These are phyloP conservation scores for Nicotiana attenuata DNA, from an alignment of 257 asterid species.

Conservation along the genomic window DNA sequence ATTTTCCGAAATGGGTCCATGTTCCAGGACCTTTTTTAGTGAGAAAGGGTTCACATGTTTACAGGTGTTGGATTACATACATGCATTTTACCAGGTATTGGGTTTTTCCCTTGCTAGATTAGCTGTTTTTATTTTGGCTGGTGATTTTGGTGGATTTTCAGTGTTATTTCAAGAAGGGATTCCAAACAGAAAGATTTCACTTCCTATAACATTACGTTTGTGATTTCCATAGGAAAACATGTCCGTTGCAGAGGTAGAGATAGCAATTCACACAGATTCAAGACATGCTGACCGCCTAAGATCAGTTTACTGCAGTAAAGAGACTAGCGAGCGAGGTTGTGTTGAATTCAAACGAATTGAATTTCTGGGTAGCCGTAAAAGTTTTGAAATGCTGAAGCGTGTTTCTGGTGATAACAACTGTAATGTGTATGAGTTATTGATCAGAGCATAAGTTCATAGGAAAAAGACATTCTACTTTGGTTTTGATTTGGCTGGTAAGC, in stretches of 20 bases:
- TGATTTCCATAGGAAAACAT: constrained; percentile 45
- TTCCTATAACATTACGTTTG: background rate
- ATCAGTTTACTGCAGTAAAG: constrained; percentile 51
- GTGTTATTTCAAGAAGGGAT: background rate
- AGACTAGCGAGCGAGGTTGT: constrained; percentile 26
- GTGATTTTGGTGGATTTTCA: background rate
- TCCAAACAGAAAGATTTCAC: background rate
- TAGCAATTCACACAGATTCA: constrained; percentile 85
- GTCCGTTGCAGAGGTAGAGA: constrained; percentile 72
- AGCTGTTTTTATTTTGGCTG: background rate
- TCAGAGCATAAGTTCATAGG: constrained; percentile 51
- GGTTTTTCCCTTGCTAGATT: constrained; percentile 5
- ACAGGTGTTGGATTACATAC: constrained; percentile 71
- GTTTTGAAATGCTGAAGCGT: constrained; percentile 93
- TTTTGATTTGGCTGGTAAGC: background rate
- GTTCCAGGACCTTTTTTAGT: constrained; percentile 82
- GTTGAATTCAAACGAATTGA: constrained; percentile 62
- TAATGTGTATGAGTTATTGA: constrained; percentile 72
- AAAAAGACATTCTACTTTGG: background rate
- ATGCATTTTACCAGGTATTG: constrained; percentile 81
- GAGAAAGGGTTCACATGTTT: constrained; percentile 69
- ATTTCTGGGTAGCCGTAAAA: constrained; percentile 83
- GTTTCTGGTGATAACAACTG: constrained; percentile 64
- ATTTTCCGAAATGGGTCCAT: constrained; percentile 85
- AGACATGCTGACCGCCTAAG: constrained; percentile 82